Conservation (phyloP, 2,329 filamentous ascomycete genomes). For the Diaporthe humulicola region DNA sequence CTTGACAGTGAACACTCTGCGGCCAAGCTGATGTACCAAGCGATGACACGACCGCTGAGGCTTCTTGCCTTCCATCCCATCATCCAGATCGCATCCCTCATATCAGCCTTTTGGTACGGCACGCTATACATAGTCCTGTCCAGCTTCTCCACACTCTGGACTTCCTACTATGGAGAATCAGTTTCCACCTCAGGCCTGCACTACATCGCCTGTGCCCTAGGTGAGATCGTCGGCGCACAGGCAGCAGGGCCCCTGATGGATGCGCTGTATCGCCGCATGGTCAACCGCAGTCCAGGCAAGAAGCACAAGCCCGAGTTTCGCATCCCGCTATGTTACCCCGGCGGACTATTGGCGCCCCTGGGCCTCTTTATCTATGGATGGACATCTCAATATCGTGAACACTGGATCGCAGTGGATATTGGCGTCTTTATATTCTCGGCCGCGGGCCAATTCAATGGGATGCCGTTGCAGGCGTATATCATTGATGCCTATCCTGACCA, state of each 20-base stretch:
- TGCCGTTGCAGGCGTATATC: slow-evolving; percentile 54
- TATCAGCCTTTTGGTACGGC: slow-evolving; percentile 72
- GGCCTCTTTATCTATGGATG: slow-evolving; percentile 60
- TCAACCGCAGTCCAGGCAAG: slow-evolving; percentile 34
- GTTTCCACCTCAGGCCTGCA: slow-evolving; percentile 72
- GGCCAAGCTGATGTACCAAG: slow-evolving; percentile 45
- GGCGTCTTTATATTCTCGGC: slow-evolving; percentile 47
- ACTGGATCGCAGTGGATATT: slow-evolving; percentile 55
- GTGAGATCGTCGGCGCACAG: slow-evolving; percentile 70
- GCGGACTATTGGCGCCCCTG: slow-evolving; percentile 57
- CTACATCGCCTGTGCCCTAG: slow-evolving; percentile 73
- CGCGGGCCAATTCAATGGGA: slow-evolving; percentile 40
- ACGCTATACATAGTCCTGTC: slow-evolving; percentile 74
- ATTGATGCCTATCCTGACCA: slow-evolving; percentile 62
- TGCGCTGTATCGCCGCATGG: slow-evolving; percentile 50
- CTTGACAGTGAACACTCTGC: slow-evolving; percentile 48
- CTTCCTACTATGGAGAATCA: slow-evolving; percentile 64
- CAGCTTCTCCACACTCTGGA: slow-evolving; percentile 70
- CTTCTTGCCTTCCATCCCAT: slow-evolving; percentile 71
- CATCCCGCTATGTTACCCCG: slow-evolving; percentile 51
- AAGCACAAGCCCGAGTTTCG: slow-evolving; percentile 65
- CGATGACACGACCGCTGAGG: slow-evolving; percentile 67
- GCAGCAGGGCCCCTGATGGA: slow-evolving; percentile 60
- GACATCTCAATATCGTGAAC: slow-evolving; percentile 52
- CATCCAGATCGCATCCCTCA: slow-evolving; percentile 66